Percentiles rank a stretch among this genome's conserved stretches.
phyloP scores from a whole-genome alignment of 192 early-diverging fungal species.

The Gryganskiella cystojenkinii region DNA sequence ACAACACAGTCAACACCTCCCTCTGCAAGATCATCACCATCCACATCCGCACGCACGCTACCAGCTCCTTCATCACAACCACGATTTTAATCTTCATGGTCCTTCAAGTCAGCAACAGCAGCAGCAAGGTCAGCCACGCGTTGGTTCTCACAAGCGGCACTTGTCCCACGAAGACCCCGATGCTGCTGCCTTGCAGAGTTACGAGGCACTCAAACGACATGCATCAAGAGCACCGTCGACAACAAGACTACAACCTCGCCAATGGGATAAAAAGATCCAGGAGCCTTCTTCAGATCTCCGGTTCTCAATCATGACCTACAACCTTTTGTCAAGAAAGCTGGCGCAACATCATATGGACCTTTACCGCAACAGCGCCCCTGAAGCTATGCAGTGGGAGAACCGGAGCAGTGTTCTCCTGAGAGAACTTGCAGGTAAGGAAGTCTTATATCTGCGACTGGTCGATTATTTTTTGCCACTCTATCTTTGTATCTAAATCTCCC shows the following conservation, averaged over 20 bases:
- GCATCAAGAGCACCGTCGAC: too few relatives aligned
- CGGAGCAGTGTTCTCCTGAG: slow-evolving; percentile 1
- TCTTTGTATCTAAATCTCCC: not conserved
- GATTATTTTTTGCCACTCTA: not conserved
- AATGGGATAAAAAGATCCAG: not conserved
- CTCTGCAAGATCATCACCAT: not conserved
- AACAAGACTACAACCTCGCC: not conserved
- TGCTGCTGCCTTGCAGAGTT: not conserved
- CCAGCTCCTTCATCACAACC: not conserved
- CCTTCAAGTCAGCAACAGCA: not conserved
- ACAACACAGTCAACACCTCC: too few relatives aligned
- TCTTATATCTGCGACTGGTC: not conserved
- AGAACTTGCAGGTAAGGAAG: slow-evolving; percentile 28
- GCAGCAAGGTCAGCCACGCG: not conserved
- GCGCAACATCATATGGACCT: slow-evolving; percentile 1
- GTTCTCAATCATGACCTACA: slow-evolving; percentile 47
- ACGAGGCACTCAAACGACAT: not conserved
- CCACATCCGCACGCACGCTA: not conserved
- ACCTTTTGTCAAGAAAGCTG: slow-evolving; percentile 27
- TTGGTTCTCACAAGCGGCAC: too few relatives aligned
- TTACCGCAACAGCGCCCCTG: not conserved
- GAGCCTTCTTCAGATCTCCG: not conserved
- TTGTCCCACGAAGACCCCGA: not conserved
- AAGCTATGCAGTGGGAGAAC: slow-evolving; percentile 6
- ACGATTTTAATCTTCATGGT: not conserved